These are phyloP conservation scores for Stachybotrys chartarum DNA, from an alignment of 2,329 filamentous ascomycete genomes.

Conservation along the genomic window DNA sequence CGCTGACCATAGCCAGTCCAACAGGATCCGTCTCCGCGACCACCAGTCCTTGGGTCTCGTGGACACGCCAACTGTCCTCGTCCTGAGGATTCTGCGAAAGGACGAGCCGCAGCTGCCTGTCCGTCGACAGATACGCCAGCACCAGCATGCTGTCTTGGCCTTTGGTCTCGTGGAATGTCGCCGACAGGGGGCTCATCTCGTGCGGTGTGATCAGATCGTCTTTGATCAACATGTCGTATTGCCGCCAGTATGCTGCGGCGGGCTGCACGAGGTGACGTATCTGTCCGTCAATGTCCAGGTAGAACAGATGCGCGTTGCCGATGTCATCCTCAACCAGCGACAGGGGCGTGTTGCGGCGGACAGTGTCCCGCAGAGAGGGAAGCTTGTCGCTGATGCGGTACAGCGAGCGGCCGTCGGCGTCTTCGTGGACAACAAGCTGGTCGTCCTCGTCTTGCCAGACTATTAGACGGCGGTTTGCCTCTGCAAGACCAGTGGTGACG, in stretches of 20 bases:
- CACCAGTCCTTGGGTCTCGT: background rate
- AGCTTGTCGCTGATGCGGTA: conserved; percentile 8
- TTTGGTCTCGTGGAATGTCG: conserved; percentile 10
- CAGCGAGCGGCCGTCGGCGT: conserved; percentile 1
- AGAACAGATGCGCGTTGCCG: conserved; percentile 13
- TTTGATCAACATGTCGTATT: background rate
- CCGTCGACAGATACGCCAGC: conserved; percentile 9
- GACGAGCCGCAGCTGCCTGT: conserved; percentile 9
- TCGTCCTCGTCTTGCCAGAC: conserved; percentile 14
- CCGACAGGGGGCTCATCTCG: conserved; percentile 5
- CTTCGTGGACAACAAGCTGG: conserved; percentile 10
- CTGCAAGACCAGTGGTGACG: background rate
- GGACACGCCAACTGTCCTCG: conserved; percentile 2
- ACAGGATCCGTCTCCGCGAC: conserved; percentile 7
- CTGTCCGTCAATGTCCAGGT: conserved; percentile 6
- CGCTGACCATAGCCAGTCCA: conserved; percentile 11
- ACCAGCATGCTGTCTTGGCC: conserved; percentile 5
- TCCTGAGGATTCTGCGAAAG: conserved; percentile 7
- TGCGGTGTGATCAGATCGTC: background rate
- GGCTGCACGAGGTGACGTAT: conserved; percentile 1
- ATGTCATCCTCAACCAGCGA: conserved; percentile 8
- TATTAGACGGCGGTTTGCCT: conserved; percentile 7
- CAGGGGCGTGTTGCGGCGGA: conserved; percentile 12
- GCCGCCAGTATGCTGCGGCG: conserved; percentile 1
- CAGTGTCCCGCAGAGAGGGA: background rate